Percentiles rank a stretch among this genome's conserved stretches.
Evolutionary conservation across 2,329 filamentous ascomycete genomes (phyloP).

Genomic region (Fusarium chuoi): DNA sequence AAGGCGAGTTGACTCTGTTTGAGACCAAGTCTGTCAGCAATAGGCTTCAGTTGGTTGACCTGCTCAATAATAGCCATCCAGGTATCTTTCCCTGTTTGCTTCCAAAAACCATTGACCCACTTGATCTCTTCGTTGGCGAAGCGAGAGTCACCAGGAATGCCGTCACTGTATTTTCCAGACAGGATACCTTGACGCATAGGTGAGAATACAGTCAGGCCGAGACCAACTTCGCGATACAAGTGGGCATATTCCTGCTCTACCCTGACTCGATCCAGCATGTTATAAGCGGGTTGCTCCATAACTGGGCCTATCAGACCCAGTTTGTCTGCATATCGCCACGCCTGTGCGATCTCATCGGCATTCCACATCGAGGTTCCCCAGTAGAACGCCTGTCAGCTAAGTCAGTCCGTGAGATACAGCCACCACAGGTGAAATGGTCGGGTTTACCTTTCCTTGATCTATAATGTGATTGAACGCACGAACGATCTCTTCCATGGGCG

Average conservation of each 20-base stretch:
- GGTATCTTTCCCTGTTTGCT: conserved; percentile 60
- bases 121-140: conserved; percentile 65
- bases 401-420: not conserved
- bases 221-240: conserved; percentile 68
- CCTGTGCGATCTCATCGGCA: conserved; percentile 72
- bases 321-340: conserved; percentile 69
- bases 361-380: conserved; percentile 78
- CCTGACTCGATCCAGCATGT: conserved; percentile 68
- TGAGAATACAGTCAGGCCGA: conserved; percentile 72
- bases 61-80: conserved; percentile 68
- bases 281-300: conserved; percentile 75
- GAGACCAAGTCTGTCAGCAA: conserved; percentile 72
- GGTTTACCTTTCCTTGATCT: conserved; percentile 60
- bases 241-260: conserved; percentile 72
- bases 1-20: conserved; percentile 66
- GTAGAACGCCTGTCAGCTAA: conserved; percentile 66
- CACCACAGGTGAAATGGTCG: not conserved
- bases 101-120: conserved; percentile 65
- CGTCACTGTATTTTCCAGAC: conserved; percentile 74
- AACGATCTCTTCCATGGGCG: conserved; percentile 77
- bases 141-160: conserved; percentile 68
- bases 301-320: conserved; percentile 70
- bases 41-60: conserved; percentile 67
- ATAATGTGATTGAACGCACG: conserved; percentile 78
- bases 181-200: conserved; percentile 68